Evolutionary conservation across 2,329 filamentous ascomycete species (phyloP).

Genomic region (Tolypocladium amazonense): DNA sequence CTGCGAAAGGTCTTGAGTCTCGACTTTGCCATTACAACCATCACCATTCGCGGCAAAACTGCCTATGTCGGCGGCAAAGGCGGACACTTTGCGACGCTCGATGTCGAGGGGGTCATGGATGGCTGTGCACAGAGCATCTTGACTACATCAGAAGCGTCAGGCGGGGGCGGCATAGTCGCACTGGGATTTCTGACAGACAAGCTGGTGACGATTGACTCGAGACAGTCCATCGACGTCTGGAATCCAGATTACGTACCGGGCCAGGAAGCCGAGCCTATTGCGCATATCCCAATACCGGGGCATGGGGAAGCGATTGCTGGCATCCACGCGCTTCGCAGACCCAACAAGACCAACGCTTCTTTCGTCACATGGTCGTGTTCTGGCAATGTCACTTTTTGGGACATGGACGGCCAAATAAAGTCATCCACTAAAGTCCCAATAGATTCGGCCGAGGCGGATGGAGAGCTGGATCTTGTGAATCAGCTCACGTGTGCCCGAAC

Average conservation of each 20-base stretch:
- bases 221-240: conserved; percentile 64
- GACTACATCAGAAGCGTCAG: conserved; percentile 24
- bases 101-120: conserved; percentile 37
- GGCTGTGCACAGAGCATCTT: conserved; percentile 27
- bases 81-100: conserved; percentile 45
- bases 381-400: conserved; percentile 78
- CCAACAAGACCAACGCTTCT: conserved; percentile 52
- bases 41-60: conserved; percentile 47
- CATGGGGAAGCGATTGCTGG: conserved; percentile 61
- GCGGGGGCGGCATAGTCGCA: conserved; percentile 45
- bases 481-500: conserved; percentile 50
- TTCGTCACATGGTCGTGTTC: conserved; percentile 86
- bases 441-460: conserved; percentile 45
- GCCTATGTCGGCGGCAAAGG: conserved; percentile 61
- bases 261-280: conserved; percentile 22
- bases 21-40: conserved; percentile 57
- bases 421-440: conserved; percentile 56
- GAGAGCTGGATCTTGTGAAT: conserved; percentile 43
- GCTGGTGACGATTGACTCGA: conserved; percentile 65
- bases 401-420: conserved; percentile 57
- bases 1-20: conserved; percentile 55
- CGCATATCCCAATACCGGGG: conserved; percentile 48
- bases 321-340: conserved; percentile 51
- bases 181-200: conserved; percentile 58
- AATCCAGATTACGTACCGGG: conserved; percentile 32